Conservation (phyloP, 2,329 filamentous ascomycete genomes). For the Hymenoscyphus salicellus region DNA sequence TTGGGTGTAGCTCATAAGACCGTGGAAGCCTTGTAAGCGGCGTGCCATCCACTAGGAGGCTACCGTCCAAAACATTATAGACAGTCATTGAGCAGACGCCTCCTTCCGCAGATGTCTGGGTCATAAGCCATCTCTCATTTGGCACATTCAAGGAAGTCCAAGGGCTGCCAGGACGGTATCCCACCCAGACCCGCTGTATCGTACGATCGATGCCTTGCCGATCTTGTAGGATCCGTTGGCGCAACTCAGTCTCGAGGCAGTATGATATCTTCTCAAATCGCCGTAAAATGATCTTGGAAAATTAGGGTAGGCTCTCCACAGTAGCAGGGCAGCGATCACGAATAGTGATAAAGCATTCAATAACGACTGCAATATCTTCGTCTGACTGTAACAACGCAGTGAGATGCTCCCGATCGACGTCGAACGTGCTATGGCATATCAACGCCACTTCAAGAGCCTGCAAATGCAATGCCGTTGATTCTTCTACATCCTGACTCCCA, state of each 20-base stretch:
- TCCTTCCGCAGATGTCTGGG: slow-evolving; percentile 16
- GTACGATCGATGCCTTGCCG: slow-evolving; percentile 27
- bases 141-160: slow-evolving; percentile 31
- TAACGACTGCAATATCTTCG: slow-evolving; percentile 36
- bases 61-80: slow-evolving; percentile 43
- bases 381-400: slow-evolving; percentile 27
- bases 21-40: slow-evolving; percentile 47
- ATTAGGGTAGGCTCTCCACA: slow-evolving; percentile 26
- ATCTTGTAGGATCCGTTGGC: slow-evolving; percentile 20
- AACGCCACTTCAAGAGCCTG: slow-evolving; percentile 41
- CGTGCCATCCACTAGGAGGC: slow-evolving; percentile 51
- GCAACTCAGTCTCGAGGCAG: slow-evolving; percentile 24
- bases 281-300: slow-evolving; percentile 5
- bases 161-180: slow-evolving; percentile 27
- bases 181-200: slow-evolving; percentile 31
- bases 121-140: slow-evolving; percentile 38
- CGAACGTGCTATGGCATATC: slow-evolving; percentile 43
- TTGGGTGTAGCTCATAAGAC: slow-evolving; percentile 39
- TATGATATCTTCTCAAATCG: slow-evolving; percentile 18
- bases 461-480: slow-evolving; percentile 35
- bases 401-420: slow-evolving; percentile 39
- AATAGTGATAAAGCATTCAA: slow-evolving; percentile 40
- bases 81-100: slow-evolving; percentile 19
- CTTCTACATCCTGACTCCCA: slow-evolving; percentile 25
- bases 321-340: slow-evolving; percentile 33